Conservation (phyloP, 179 eudicot genomes). For the Beta lomatogona region DNA sequence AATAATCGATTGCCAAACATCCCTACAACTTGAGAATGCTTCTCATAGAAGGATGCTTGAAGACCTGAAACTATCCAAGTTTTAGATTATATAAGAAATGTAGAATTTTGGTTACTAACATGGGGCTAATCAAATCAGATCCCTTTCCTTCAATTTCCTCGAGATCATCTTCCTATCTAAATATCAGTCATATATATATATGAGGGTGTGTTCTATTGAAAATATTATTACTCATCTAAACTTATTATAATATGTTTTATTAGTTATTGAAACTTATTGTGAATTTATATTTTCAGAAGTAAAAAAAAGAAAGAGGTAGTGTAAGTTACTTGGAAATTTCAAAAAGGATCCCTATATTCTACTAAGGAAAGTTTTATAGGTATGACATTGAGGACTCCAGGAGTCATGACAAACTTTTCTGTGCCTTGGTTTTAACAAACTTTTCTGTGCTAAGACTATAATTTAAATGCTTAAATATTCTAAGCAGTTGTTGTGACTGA, state of each 20-base stretch:
- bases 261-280: too few relatives aligned
- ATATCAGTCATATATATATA: background rate
- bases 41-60: background rate
- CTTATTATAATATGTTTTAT: too few relatives aligned
- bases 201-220: too few relatives aligned
- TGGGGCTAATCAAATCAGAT: background rate
- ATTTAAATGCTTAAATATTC: conserved; percentile 19
- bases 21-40: background rate
- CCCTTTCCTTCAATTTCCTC: background rate
- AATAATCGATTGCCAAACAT: too few relatives aligned
- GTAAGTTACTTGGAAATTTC: too few relatives aligned
- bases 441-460: conserved; percentile 27
- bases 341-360: background rate
- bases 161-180: background rate
- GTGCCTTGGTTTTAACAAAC: conserved; percentile 17
- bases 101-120: background rate
- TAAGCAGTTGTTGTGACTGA: conserved; percentile 23
- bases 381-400: conserved; percentile 16
- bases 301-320: too few relatives aligned
- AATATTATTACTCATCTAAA: too few relatives aligned
- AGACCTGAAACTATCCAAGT: background rate
- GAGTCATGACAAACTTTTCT: conserved; percentile 15
- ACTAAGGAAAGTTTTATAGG: conserved; percentile 2
- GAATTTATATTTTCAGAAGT: too few relatives aligned
- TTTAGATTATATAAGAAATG: background rate